phyloP scores from a whole-genome alignment of 2,329 filamentous ascomycete genomes.

The Septoria linicola region DNA sequence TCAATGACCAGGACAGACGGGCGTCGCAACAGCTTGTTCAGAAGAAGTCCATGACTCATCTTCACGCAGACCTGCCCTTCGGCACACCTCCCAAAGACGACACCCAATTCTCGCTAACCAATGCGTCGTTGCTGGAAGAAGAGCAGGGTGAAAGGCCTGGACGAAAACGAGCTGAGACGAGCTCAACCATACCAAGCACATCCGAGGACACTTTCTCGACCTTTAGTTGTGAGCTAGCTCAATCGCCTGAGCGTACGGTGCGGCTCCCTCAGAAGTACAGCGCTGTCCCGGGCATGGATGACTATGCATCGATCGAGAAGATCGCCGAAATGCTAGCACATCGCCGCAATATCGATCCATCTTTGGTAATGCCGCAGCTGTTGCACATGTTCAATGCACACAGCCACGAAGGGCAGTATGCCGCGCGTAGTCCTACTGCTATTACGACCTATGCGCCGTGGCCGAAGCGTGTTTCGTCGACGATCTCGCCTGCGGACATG shows the following conservation, averaged over 20 bases:
- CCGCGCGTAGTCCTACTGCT: conserved; percentile 7
- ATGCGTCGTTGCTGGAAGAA: conserved; percentile 28
- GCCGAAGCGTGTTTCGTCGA: conserved; percentile 8
- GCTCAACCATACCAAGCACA: conserved; percentile 21
- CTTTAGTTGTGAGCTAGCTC: conserved; percentile 38
- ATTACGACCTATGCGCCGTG: not conserved
- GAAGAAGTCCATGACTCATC: conserved; percentile 36
- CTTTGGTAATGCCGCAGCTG: conserved; percentile 38
- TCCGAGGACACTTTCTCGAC: conserved; percentile 37
- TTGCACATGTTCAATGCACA: conserved; percentile 34
- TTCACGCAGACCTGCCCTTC: conserved; percentile 36
- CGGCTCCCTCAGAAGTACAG: not conserved
- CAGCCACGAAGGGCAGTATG: not conserved
- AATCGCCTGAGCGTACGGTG: conserved; percentile 34
- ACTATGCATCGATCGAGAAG: conserved; percentile 37
- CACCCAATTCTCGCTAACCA: conserved; percentile 26
- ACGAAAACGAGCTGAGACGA: conserved; percentile 19
- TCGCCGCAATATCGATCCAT: conserved; percentile 38
- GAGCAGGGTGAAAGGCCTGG: conserved; percentile 14
- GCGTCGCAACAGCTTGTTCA: conserved; percentile 43
- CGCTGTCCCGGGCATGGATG: conserved; percentile 3
- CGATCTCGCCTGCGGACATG: conserved; percentile 8
- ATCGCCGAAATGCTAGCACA: conserved; percentile 39
- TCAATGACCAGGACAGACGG: conserved; percentile 42
- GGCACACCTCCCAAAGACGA: conserved; percentile 36